phyloP scores from a whole-genome alignment of 2,329 filamentous ascomycete species.

The Neurospora sp. region DNA sequence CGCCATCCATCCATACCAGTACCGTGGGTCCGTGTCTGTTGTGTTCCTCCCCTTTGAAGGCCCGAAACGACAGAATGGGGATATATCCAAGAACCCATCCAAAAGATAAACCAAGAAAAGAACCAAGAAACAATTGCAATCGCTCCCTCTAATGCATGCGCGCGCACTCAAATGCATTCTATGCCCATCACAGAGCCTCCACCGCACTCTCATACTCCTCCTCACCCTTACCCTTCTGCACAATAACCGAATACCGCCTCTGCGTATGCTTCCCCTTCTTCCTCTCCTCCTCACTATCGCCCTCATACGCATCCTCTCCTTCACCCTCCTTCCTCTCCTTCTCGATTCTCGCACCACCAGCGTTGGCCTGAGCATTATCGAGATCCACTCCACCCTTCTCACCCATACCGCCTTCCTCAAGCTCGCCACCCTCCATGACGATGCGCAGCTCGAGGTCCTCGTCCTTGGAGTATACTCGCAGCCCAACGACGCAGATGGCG shows the following conservation, averaged over 20 bases:
- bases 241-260: constrained; percentile 13
- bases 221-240: constrained; percentile 20
- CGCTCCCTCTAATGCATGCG: not conserved
- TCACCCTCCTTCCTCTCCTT: constrained; percentile 21
- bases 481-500: constrained; percentile 49
- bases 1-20: not conserved
- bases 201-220: constrained; percentile 21
- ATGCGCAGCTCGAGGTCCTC: constrained; percentile 41
- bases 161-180: not conserved
- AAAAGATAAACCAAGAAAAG: not conserved
- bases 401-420: constrained; percentile 46
- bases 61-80: not conserved
- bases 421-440: constrained; percentile 44
- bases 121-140: not conserved
- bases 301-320: constrained; percentile 22
- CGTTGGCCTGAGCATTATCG: constrained; percentile 47
- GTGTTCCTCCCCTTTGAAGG: not conserved
- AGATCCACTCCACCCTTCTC: constrained; percentile 45
- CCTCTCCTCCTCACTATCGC: constrained; percentile 22
- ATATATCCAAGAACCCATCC: not conserved
- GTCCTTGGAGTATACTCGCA: constrained; percentile 51
- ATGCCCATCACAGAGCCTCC: constrained; percentile 2
- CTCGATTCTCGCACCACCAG: constrained; percentile 33
- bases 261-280: constrained; percentile 15
- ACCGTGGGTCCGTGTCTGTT: not conserved